These are phyloP conservation scores for Penicillium polonicum DNA, from an alignment of 2,329 filamentous ascomycete genomes.

Conservation along the genomic window DNA sequence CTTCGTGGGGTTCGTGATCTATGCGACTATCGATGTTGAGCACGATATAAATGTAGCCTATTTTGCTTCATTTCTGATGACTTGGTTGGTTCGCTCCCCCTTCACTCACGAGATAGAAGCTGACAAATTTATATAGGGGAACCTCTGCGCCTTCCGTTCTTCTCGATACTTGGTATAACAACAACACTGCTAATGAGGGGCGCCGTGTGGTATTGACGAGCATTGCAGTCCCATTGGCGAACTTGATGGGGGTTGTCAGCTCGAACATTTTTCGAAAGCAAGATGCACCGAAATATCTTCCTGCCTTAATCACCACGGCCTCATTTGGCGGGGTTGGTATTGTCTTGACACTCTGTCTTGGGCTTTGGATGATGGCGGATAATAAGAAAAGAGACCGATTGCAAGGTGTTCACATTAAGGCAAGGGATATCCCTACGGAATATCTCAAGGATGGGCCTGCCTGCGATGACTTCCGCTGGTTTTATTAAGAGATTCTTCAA, in stretches of 20 bases:
- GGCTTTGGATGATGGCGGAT: conserved; percentile 47
- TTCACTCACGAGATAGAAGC: not conserved
- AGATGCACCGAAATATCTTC: conserved; percentile 62
- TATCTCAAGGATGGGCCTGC: conserved; percentile 52
- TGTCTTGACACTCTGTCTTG: conserved; percentile 53
- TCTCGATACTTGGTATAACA: conserved; percentile 67
- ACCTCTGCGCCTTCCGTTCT: conserved; percentile 64
- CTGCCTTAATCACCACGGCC: conserved; percentile 57
- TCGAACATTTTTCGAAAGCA: conserved; percentile 63
- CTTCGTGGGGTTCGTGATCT: conserved; percentile 72
- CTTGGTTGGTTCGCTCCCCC: conserved; percentile 49
- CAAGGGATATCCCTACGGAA: conserved; percentile 54
- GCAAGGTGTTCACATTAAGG: conserved; percentile 55
- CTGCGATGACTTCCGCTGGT: conserved; percentile 55
- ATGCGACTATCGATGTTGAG: conserved; percentile 63
- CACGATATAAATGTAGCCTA: conserved; percentile 61
- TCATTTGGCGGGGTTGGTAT: conserved; percentile 55
- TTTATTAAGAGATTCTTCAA: conserved; percentile 50
- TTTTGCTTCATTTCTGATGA: conserved; percentile 73
- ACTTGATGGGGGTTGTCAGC: conserved; percentile 67
- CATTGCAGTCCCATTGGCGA: conserved; percentile 67
- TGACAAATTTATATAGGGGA: conserved; percentile 44
- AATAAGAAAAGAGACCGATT: conserved; percentile 57
- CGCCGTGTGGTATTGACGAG: conserved; percentile 65
- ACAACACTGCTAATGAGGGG: conserved; percentile 72